Conservation (phyloP, 306 rosid species). For the Prunus padus region DNA sequence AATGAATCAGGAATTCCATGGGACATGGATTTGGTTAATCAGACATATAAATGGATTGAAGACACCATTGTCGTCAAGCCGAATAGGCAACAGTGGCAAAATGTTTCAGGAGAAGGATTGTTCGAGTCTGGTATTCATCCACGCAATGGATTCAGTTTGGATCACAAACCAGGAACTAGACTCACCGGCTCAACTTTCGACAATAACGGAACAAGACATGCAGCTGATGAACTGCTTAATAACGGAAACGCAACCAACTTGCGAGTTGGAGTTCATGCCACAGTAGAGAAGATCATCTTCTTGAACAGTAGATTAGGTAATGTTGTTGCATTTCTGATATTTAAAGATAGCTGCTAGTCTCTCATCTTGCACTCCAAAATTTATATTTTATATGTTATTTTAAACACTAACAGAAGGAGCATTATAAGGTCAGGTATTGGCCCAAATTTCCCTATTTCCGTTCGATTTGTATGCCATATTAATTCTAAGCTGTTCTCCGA, state of each 20-base stretch:
- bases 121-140: constrained; percentile 13
- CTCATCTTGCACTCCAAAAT: too few species aligned
- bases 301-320: too few species aligned
- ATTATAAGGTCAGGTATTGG: too few species aligned
- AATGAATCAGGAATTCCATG: constrained; percentile 12
- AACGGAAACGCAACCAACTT: constrained; percentile 16
- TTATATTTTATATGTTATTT: too few species aligned
- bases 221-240: constrained; percentile 34
- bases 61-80: constrained; percentile 15
- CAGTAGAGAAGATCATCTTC: constrained; percentile 22
- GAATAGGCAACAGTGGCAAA: background rate
- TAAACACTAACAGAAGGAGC: too few species aligned
- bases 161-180: constrained; percentile 22
- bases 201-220: constrained; percentile 15
- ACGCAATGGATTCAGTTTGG: constrained; percentile 16
- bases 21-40: constrained; percentile 25
- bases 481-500: background rate
- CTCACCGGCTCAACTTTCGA: constrained; percentile 23
- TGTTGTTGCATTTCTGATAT: too few species aligned
- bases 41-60: constrained; percentile 32
- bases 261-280: constrained; percentile 17
- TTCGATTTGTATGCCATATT: background rate
- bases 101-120: background rate
- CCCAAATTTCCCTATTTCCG: background rate
- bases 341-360: too few species aligned